Evolutionary conservation across 2,329 filamentous ascomycete species (phyloP), one percentile per base, ranked within the genome.

Genomic region (Verticillium dahliae): DNA sequence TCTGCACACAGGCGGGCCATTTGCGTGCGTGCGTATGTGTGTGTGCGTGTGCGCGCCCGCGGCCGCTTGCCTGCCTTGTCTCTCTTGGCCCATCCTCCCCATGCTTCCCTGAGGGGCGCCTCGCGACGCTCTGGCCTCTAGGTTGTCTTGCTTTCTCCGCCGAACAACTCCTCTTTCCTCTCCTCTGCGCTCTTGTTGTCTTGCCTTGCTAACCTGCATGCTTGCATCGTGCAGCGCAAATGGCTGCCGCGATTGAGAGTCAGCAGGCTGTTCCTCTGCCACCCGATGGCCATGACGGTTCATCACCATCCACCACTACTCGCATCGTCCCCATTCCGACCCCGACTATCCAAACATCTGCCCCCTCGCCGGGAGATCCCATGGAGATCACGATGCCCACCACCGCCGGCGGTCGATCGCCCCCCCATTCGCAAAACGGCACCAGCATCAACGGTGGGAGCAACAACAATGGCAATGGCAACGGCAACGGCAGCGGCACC

Each of bases 361-460:
- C 83, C 60, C 81, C 84, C 22, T 81, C 81, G 57, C 81, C 81
- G 35, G 82, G 80, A 66, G 83, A 85, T 62, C 83, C 83, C 62
- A 88, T 87, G 84, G 85, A 87, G 64, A 80, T 86, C 65, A 82
- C 83, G 39, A 83, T 81, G 41, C 81, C 82, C 59, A 77, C 79
- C 64, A 78, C 77, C 71, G 75, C 77, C 62, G 76, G 75, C 34
- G 74, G 34, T 41, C 57, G 54, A 27, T 61, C 61, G 35, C 60
- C 64, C 52, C 38, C 60, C 58, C 35, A 59, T 57, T 62, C 63
- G 58, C 38, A 59, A 22, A n/a, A 65, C 61, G 57, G 63, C 22
- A 61, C 65, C 61, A 70, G 69, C 39, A 63, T 65, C 63, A 73
- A 70, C 65, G 63, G 65, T 65, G 62, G 38, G 10, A 61, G 60